Evolutionary conservation across 768 basidiomycete genomes (phyloP).

Genomic region (Podaxis sp.): DNA sequence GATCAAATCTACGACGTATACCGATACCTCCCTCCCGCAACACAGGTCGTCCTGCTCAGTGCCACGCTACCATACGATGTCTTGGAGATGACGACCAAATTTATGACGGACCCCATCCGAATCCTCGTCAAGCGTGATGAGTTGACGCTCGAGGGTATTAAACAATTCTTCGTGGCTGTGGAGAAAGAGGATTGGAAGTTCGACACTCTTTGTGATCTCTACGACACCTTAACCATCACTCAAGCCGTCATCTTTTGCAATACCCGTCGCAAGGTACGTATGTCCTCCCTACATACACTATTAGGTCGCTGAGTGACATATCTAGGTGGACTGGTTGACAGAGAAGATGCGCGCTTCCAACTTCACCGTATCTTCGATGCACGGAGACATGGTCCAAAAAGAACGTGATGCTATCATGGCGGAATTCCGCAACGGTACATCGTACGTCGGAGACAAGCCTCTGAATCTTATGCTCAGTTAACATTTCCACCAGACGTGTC

Average conservation of each 20-base stretch:
- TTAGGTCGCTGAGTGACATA: conserved; percentile 13
- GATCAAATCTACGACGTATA: conserved; percentile 99
- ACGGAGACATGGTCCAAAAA: conserved; percentile 95
- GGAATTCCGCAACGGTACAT: conserved; percentile 91
- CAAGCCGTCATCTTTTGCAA: conserved; percentile 99
- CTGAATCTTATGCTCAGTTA: conserved; percentile 16
- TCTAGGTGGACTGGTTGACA: conserved; percentile 93
- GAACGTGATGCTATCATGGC: conserved; percentile 97
- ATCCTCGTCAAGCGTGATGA: conserved; percentile 99
- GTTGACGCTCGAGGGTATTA: conserved; percentile 94
- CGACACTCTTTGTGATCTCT: conserved; percentile 95
- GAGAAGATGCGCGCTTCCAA: conserved; percentile 99
- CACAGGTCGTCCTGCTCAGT: conserved; percentile 95
- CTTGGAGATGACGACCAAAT: conserved; percentile 98
- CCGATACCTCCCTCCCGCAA: conserved; percentile 94
- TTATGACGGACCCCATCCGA: conserved; percentile 98
- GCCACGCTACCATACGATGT: conserved; percentile 97
- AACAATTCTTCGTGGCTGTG: conserved; percentile 97
- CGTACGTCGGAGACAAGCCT: conserved; percentile 48
- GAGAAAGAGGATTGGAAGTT: conserved; percentile 99
- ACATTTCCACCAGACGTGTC: conserved; percentile 64
- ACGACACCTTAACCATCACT: conserved; percentile 97
- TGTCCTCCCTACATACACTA: background rate
- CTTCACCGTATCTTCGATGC: conserved; percentile 96
- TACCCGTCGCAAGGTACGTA: conserved; percentile 86